Evolutionary conservation across 768 basidiomycete species (phyloP).

Genomic region (Podaxis carcinomalis): DNA sequence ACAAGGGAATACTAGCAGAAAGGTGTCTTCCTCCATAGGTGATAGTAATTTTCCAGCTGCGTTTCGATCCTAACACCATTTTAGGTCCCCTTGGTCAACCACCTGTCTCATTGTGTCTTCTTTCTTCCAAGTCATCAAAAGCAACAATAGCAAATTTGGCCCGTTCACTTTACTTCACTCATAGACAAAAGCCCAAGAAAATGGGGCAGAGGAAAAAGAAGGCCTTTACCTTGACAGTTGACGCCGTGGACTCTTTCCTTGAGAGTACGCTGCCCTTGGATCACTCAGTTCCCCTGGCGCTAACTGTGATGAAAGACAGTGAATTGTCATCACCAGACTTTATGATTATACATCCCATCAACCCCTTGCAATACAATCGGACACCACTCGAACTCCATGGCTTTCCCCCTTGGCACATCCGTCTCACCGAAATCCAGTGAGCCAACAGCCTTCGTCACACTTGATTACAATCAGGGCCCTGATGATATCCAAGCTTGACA

Average conservation of each 20-base stretch:
- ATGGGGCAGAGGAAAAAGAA: conserved; percentile 16
- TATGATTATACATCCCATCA: conserved; percentile 66
- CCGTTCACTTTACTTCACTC: conserved; percentile 36
- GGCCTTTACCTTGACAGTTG: conserved; percentile 35
- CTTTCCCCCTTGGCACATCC: conserved; percentile 85
- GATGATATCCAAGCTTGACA: conserved; percentile 23
- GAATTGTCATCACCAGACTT: conserved; percentile 69
- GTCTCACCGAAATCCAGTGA: conserved; percentile 77
- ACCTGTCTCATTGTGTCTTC: conserved; percentile 45
- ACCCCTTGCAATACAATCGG: conserved; percentile 28
- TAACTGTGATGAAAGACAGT: conserved; percentile 30
- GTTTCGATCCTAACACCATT: neutral
- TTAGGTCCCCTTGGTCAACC: neutral
- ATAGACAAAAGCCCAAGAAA: conserved; percentile 19
- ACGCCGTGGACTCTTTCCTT: conserved; percentile 43
- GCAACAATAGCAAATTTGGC: conserved; percentile 58
- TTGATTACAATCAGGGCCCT: neutral
- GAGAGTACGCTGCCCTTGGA: conserved; percentile 45
- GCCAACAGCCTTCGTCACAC: conserved; percentile 20
- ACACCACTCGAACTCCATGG: conserved; percentile 64
- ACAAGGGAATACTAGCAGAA: neutral
- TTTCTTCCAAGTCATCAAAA: conserved; percentile 60
- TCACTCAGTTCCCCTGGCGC: neutral
- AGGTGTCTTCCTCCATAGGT: neutral
- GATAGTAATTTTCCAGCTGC: neutral